Base-by-base conservation (phyloP, 495 filamentous ascomycete genomes). In the Ascobolus immersus region DNA sequence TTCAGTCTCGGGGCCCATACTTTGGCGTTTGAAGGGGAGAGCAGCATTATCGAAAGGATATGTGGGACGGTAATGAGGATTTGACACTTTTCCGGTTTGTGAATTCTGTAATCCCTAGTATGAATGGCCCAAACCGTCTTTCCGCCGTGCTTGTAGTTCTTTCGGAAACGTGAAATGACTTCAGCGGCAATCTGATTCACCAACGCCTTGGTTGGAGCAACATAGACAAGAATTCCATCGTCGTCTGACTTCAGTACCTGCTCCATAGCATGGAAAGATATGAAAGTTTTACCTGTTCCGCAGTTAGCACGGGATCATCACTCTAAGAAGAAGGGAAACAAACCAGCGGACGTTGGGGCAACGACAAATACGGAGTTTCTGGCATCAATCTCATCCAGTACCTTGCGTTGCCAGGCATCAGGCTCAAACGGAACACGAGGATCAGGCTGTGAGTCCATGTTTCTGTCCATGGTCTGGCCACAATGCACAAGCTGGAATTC, bases 131-230 rank as follows among this genome's bases (percentile, higher is more conserved):
- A 82, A 2, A 81, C 66, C 1, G 67, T 69, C 42, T 67, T 67
- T 2, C 65, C 72, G 7, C 54, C 48, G 9, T 60, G 54, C 14
- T 56, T 53, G 37, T 57, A 61, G 0, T 47, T 54, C 44, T 81
- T 82, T 2, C 57, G 61, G 45, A 78, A 82, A 18, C 73, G 57
- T 7, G 63, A 67, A 44, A 63, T 55, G 5, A 81, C 53, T 48
- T 81, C 75, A 5, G 75, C 75, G 1, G 72, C 75, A 39, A 82
- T 79, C 44, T 81, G 76, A 47, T 81, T 82, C 36, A 82, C 74
- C 9, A 82, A 51, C 5, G 76, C 75, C 50, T 82, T 82, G 1
- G 77, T 82, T 1, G 76, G 76, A 2, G 74, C 76, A 17, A 82
- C 66, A 44, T 80, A 82, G 4, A 82, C 70, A 4, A 81, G 46